Evolutionary conservation across 495 filamentous ascomycete genomes (phyloP).

Genomic region (Immersiella caudata): DNA sequence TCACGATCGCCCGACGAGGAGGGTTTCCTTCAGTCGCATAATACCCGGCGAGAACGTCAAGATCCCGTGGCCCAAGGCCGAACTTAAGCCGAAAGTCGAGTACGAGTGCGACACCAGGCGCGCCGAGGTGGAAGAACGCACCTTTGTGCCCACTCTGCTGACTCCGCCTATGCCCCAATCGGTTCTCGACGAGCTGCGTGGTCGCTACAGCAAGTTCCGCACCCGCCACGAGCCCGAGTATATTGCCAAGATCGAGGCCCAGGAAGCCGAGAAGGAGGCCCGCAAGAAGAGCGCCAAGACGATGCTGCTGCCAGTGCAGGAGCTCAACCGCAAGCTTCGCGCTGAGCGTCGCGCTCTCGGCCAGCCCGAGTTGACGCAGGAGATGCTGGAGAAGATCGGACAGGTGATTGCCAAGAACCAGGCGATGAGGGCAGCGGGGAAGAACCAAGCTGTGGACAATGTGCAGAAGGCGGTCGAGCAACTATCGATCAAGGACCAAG

Average conservation of each 20-base stretch:
- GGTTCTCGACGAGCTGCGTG: constrained; percentile 86
- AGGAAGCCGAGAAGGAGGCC: constrained; percentile 62
- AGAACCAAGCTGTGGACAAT: not conserved
- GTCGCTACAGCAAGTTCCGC: constrained; percentile 82
- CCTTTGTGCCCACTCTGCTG: constrained; percentile 74
- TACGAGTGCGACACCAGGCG: constrained; percentile 70
- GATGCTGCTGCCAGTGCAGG: constrained; percentile 58
- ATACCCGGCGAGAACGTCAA: constrained; percentile 63
- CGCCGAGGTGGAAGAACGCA: constrained; percentile 71
- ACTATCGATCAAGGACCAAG: not conserved
- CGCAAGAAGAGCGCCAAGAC: constrained; percentile 54
- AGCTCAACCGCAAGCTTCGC: constrained; percentile 50
- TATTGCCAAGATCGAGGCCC: constrained; percentile 62
- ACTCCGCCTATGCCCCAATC: constrained; percentile 74
- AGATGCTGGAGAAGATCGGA: constrained; percentile 68
- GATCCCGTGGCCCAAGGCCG: constrained; percentile 73
- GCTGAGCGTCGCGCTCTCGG: constrained; percentile 47
- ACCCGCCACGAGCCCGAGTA: constrained; percentile 75
- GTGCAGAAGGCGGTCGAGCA: constrained; percentile 5
- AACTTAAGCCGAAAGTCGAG: constrained; percentile 54
- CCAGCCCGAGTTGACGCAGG: constrained; percentile 56
- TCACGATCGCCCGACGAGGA: constrained; percentile 50
- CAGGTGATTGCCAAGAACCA: constrained; percentile 63
- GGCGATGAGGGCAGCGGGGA: constrained; percentile 11
- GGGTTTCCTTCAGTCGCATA: constrained; percentile 50